Conservation (phyloP, 345 rosid genomes). For the Rubroshorea leprosula region DNA sequence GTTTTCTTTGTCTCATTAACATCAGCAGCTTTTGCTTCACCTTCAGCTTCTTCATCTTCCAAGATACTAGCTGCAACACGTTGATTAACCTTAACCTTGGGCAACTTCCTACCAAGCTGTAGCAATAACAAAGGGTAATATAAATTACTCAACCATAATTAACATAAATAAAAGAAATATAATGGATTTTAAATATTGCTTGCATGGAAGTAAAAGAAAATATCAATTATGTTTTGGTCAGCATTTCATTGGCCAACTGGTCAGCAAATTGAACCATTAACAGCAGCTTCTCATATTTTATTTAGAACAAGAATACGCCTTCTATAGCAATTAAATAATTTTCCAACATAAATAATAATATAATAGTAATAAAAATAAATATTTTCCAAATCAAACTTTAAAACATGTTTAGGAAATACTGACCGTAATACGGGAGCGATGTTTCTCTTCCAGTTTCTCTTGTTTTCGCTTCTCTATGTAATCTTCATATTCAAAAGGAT, state of each 20-base stretch:
- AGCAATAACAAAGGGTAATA: slow-evolving; percentile 2
- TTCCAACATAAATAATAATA: no score
- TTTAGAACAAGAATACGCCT: not conserved
- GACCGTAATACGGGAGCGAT: slow-evolving; percentile 68
- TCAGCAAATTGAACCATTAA: not conserved
- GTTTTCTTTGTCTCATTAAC: slow-evolving; percentile 51
- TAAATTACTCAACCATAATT: not conserved
- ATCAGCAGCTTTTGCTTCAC: slow-evolving; percentile 34
- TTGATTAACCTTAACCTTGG: slow-evolving; percentile 75
- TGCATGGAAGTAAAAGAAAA: slow-evolving; percentile 10
- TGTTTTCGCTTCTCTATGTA: slow-evolving; percentile 58
- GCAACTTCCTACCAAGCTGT: slow-evolving; percentile 62
- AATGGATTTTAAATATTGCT: no score
- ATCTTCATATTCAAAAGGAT: slow-evolving; percentile 64
- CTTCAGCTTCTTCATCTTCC: slow-evolving; percentile 52
- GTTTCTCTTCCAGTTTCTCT: slow-evolving; percentile 53
- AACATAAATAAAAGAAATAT: no score
- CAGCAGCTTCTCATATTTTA: not conserved
- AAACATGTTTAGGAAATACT: slow-evolving; percentile 18
- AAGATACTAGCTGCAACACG: slow-evolving; percentile 52
- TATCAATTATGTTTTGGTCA: not conserved
- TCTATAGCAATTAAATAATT: not conserved
- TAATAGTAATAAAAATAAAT: not conserved
- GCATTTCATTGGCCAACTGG: slow-evolving; percentile 2
- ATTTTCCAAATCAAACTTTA: not conserved